Conservation (phyloP, 441 rosid genomes). For the Arabidopsis hybrid region DNA sequence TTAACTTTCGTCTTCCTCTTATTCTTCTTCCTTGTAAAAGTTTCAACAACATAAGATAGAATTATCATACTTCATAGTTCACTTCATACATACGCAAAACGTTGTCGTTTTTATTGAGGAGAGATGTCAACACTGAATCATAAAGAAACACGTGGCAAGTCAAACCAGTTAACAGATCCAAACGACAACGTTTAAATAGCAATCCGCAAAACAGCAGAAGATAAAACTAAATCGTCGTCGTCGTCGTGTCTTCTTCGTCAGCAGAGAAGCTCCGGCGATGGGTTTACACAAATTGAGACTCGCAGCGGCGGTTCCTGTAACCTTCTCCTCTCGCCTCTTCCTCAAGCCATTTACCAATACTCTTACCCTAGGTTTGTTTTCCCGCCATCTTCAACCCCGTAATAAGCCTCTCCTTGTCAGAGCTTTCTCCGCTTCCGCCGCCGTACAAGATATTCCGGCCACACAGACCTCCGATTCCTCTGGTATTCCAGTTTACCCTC, state of each 20-base stretch:
- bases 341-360: constrained; percentile 48
- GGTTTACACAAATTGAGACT: constrained; percentile 58
- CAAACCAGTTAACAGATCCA: no score
- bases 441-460: constrained; percentile 50
- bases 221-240: not conserved
- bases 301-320: constrained; percentile 50
- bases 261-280: constrained; percentile 48
- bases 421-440: constrained; percentile 60
- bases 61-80: no score
- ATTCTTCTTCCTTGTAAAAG: no score
- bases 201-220: not conserved
- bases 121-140: no score
- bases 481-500: constrained; percentile 34
- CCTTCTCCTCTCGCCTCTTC: constrained; percentile 55
- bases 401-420: constrained; percentile 46
- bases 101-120: no score
- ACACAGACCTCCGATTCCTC: constrained; percentile 45
- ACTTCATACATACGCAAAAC: no score
- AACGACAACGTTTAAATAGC: constrained; percentile 25
- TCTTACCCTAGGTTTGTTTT: constrained; percentile 42
- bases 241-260: constrained; percentile 27
- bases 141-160: no score
- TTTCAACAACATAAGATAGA: no score
- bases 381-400: constrained; percentile 47
- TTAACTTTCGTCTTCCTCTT: no score